Percentiles rank a stretch among this genome's conserved stretches.
These are phyloP conservation scores for Nemania serpens DNA, from an alignment of 2,329 filamentous ascomycete genomes.

Conservation along the genomic window DNA sequence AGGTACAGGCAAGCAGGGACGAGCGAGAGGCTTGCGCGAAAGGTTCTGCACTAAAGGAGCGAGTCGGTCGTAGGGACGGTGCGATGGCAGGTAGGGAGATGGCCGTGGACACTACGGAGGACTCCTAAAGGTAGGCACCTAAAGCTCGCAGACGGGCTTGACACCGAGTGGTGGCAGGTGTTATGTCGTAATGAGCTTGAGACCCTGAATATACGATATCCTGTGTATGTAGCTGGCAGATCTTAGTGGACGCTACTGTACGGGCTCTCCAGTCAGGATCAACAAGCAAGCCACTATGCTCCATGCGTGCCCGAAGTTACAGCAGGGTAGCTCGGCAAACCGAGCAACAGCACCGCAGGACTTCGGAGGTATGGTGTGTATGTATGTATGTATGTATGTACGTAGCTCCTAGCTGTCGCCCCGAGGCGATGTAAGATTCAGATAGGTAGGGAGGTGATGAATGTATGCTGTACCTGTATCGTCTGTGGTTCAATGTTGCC, in stretches of 20 bases:
- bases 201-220: conserved; percentile 15
- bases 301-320: conserved; percentile 16
- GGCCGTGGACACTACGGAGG: conserved; percentile 7
- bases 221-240: conserved; percentile 9
- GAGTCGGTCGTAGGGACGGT: not conserved
- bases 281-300: conserved; percentile 9
- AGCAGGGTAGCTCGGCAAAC: conserved; percentile 11
- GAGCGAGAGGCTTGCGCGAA: not conserved
- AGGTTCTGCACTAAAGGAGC: not conserved
- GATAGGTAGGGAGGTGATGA: not conserved
- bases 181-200: conserved; percentile 1
- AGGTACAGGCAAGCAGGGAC: not conserved
- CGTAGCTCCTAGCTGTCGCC: not conserved
- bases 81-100: too few species aligned
- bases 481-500: too few species aligned
- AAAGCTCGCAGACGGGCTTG: not conserved
- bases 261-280: conserved; percentile 19
- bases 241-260: conserved; percentile 17
- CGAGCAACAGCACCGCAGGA: conserved; percentile 13
- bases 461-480: not conserved
- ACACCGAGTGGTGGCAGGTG: not conserved
- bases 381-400: too few species aligned
- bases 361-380: conserved; percentile 9
- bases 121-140: not conserved
- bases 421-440: not conserved